Base-by-base conservation (phyloP, 345 rosid species). In the Pistacia integerrima region DNA sequence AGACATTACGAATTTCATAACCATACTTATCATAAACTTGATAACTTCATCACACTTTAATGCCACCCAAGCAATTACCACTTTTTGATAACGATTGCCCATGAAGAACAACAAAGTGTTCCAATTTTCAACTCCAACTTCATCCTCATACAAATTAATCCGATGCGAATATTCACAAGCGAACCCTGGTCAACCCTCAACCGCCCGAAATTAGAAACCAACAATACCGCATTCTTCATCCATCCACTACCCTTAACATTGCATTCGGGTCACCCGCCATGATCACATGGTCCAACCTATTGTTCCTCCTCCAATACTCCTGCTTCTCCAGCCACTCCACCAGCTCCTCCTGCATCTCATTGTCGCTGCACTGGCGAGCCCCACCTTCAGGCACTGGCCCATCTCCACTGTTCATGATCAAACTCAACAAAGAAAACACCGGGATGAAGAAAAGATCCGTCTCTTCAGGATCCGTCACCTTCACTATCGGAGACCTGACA, bases 51-150 rank as follows among this genome's bases (percentile, higher is more conserved):
- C 35, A 7, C 12, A 36, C 25, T 28, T n/a, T 12, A 30, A 62
- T 3, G 7, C 44, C 5, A 4, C 11, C 66, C 66, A 62, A 33
- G 1, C 44, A 33, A 30, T 82, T 80, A 96, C 98, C 82, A 93
- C 98, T 85, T 93, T 96, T 68, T 97, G 88, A 77, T 88, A 96
- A 8, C 98, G 92, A 80, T 96, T 96, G 5, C 99, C 99, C 99
- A 96, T 96, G 85, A 96, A 96, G 84, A 96, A 96, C 81, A 96
- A 84, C 74, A 96, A 87, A 0, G 91, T 96, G 51, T 83, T 83
- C 49, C 99, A 85, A n/a, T 84, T 77, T 55, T 89, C 77, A 2
- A 91, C 88, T 16, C 95, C 92, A 7, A 88, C 69, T 28, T 89
- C 95, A 0, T 98, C 99, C 3, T 63, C 84, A 75, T 86, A 96